phyloP scores from a whole-genome alignment of 2,329 filamentous ascomycete genomes.

The Metarhizium sp. region DNA sequence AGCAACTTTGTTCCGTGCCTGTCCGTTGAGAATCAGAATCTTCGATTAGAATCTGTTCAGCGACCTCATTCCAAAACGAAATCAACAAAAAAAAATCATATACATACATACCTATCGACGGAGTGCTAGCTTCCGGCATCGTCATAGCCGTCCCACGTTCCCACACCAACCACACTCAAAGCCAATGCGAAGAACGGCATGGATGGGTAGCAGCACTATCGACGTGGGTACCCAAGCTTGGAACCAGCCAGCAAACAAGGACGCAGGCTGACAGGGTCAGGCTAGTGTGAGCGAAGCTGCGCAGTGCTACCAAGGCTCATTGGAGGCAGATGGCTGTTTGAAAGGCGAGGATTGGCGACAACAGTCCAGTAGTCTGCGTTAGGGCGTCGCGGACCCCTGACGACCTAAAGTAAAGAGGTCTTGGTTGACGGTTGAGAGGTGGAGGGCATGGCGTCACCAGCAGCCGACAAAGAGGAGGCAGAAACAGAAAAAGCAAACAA shows the following conservation, averaged over 20 bases:
- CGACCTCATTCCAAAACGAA: neutral
- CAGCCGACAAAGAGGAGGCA: neutral
- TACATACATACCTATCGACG: neutral
- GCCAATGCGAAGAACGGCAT: neutral
- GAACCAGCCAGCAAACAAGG: neutral
- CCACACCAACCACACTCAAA: neutral
- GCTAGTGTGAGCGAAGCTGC: neutral
- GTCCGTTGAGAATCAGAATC: too few species aligned
- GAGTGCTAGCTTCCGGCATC: neutral
- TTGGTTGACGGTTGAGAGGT: too few species aligned
- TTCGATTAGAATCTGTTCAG: too few species aligned
- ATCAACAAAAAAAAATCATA: neutral
- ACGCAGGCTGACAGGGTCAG: neutral
- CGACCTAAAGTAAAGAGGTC: neutral
- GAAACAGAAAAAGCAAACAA: too few species aligned
- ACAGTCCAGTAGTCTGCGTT: neutral
- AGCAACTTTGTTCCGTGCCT: too few species aligned
- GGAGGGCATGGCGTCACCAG: neutral
- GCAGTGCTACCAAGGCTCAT: too few species aligned
- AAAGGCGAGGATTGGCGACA: neutral
- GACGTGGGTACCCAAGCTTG: too few species aligned
- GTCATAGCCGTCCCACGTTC: neutral
- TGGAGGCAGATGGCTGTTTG: neutral
- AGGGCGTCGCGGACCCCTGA: constrained; percentile 1
- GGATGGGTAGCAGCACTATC: neutral